Evolutionary conservation across 495 filamentous ascomycete genomes (phyloP), one percentile per base, ranked within the genome.

Genomic region (Xylaria cubensis): DNA sequence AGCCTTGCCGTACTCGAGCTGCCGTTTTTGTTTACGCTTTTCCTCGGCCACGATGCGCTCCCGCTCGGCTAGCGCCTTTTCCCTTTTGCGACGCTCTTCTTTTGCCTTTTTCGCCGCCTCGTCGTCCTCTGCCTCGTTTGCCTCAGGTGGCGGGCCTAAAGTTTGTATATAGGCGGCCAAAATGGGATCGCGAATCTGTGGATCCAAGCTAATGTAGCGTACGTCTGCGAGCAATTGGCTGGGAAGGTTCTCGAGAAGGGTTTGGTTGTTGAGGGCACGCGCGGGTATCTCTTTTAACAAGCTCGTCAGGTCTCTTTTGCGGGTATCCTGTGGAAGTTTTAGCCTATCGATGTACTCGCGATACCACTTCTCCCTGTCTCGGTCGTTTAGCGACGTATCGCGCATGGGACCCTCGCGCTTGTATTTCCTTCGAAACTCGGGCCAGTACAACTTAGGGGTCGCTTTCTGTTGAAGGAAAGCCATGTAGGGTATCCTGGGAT

Each of bases 401-500:
- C 89, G 90, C 95, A 98, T 97, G 65, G 90, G 89, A 0, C 87
- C 78, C 69, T 95, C 94, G 72, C 92, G 94, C 71, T 91, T 91
- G 75, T 90, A 96, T 76, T 97, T 98, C 41, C 95, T 87, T 73
- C 93, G 93, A 80, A 99, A 99, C 78, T 99, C 96, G 0, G 93
- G 90, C 96, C 96, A 99, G 81, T 97, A 99, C 13, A 98, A 84
- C 82, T 97, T 98, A 1, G 92, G 91, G 0, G 91, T 95, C 1
- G 94, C 94, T 69, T 92, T 84, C 72, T 91, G 89, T 69, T 94
- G 89, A 26, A 99, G 84, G 73, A 99, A 94, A 0, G 87, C 88
- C 71, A 98, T 81, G 79, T 94, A 99, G 34, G 92, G 89, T 70
- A 97, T 93, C 29, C 88, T 85, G 9, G 96, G 97, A 74, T 99